Base-by-base conservation (phyloP, 768 basidiomycete genomes). In the Sistotremastrum niveocremeum region DNA sequence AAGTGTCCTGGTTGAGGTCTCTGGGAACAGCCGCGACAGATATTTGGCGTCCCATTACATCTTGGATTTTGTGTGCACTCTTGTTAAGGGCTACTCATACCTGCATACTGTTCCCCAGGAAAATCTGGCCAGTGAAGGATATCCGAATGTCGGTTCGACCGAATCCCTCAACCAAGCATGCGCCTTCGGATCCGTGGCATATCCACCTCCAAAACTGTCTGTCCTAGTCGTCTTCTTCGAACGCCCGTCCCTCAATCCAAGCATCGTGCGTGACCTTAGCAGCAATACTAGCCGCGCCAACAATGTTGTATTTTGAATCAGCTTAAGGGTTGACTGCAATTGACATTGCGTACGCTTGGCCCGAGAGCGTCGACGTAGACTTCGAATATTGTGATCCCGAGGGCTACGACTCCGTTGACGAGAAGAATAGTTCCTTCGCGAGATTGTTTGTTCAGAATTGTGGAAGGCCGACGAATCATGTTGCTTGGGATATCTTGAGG, bases 91-190 rank as follows among this genome's bases (percentile, higher is more conserved):
- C 60, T 2, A 86, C 73, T 57, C n/a, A n/a, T n/a, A n/a, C n/a
- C n/a, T n/a, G n/a, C 90, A 91, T 50, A 93, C 79, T 0, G 95
- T 95, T 3, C 86, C 79, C 95, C 95, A 99, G 2, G 86, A 90
- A 64, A 98, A 98, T 11, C 95, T 77, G 3, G 79, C 93, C 36
- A 97, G 63, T n/a, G 77, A 82, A 0, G 94, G 94, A 56, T 78
- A 94, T 4, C 95, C 95, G 57, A 99, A 99, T 2, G 88, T 82
- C 2, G 81, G 83, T 46, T 97, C 81, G 8, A 95, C 56, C 0
- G 82, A 72, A 1, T 67, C 59, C 52, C 74, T 74, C 8, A 99
- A 67, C 87, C 89, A 98, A 1, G 77, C 77, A 55, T 90, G 77
- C 1, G 95, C 98, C 54, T 83, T 88, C 0, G 95, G 94, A 64